These are phyloP conservation scores for Passiflora organensis DNA, from an alignment of 345 rosid genomes.

Conservation along the genomic window DNA sequence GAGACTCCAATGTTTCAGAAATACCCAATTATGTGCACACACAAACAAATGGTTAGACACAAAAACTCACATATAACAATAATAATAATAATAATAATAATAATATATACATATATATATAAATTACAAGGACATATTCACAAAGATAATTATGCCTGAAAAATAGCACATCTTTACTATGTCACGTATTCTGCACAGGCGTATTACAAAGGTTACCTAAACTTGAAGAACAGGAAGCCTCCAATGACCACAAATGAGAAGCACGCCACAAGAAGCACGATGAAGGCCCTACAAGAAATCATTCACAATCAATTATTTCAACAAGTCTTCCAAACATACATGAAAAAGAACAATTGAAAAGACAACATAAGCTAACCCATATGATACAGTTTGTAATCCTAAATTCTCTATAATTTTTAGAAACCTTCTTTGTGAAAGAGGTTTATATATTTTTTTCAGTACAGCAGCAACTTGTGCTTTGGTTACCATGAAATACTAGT, in stretches of 20 bases:
- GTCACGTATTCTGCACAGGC: conserved; percentile 3
- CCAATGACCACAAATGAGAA: conserved; percentile 80
- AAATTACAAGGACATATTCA: neutral
- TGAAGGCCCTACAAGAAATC: conserved; percentile 56
- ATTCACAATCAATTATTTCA: conserved; percentile 13
- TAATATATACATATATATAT: too few species aligned
- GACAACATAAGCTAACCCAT: neutral
- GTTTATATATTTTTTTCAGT: neutral
- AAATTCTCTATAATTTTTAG: neutral
- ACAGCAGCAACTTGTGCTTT: neutral
- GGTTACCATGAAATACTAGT: too few species aligned
- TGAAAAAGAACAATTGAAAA: conserved; percentile 4
- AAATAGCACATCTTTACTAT: conserved; percentile 5
- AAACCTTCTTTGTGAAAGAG: neutral
- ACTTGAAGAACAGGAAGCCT: conserved; percentile 69
- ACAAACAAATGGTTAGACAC: too few species aligned
- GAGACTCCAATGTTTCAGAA: too few species aligned
- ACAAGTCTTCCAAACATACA: conserved; percentile 5
- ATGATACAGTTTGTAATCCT: neutral
- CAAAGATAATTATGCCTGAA: neutral
- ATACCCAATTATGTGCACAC: too few species aligned
- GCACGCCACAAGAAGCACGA: conserved; percentile 74
- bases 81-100: neutral
- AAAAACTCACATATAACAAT: neutral
- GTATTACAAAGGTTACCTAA: conserved; percentile 47